These are phyloP conservation scores for Rhamnella rubrinervis DNA, from an alignment of 331 rosid genomes.

Conservation along the genomic window DNA sequence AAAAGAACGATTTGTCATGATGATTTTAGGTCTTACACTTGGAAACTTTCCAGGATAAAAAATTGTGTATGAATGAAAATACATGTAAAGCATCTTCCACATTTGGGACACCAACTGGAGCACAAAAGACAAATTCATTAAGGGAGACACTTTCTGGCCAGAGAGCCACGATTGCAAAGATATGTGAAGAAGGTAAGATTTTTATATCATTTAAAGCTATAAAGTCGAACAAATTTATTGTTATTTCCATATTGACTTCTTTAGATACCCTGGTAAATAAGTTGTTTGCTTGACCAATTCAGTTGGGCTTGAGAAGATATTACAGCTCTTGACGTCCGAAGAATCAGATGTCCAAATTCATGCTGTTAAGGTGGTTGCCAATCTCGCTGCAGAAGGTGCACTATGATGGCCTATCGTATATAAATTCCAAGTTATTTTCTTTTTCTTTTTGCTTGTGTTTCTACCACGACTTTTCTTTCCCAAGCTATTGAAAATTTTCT, in stretches of 20 bases:
- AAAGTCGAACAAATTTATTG: constrained; percentile 8
- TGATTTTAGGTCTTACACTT: constrained; percentile 7
- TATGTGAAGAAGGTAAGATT: constrained; percentile 69
- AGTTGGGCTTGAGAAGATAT: constrained; percentile 68
- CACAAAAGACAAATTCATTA: constrained; percentile 30
- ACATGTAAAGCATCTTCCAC: constrained; percentile 30
- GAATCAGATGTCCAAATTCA: constrained; percentile 59
- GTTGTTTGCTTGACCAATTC: constrained; percentile 25
- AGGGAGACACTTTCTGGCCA: constrained; percentile 52
- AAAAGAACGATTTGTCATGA: neutral
- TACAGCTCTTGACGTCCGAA: constrained; percentile 58
- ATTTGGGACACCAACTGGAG: constrained; percentile 34
- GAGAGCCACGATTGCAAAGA: constrained; percentile 63
- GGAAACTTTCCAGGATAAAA: constrained; percentile 40
- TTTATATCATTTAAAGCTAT: constrained; percentile 6
- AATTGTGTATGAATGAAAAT: constrained; percentile 40
- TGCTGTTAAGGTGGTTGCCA: constrained; percentile 73
- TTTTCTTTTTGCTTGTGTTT: neutral
- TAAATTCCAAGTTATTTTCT: neutral
- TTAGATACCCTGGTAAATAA: constrained; percentile 14
- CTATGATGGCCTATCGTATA: constrained; percentile 9
- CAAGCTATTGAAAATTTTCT: neutral
- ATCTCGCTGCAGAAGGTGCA: constrained; percentile 82
- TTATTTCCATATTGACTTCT: constrained; percentile 4
- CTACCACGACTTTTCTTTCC: neutral